Conservation (phyloP, 305 asterid genomes). For the Fraxinus baroniana region DNA sequence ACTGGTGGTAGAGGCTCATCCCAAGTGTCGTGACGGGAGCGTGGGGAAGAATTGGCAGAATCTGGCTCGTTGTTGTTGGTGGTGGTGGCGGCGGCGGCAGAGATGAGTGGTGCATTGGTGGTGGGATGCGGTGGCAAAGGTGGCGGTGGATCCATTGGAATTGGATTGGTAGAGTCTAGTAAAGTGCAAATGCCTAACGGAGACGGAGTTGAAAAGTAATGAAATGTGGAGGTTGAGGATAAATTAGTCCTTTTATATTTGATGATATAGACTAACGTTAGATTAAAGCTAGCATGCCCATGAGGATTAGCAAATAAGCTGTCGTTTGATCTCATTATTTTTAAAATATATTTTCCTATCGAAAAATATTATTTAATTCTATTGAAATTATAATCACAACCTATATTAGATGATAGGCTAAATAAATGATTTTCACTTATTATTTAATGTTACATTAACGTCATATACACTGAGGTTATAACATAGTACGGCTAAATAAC, state of each 20-base stretch:
- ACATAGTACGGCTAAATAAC: too few relatives aligned
- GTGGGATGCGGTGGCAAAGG: slow-evolving; percentile 27
- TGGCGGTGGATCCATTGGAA: slow-evolving; percentile 56
- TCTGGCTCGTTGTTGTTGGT: slow-evolving; percentile 23
- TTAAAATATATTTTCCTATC: too few relatives aligned
- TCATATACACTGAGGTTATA: too few relatives aligned
- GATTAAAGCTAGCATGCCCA: not conserved
- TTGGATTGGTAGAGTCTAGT: not conserved
- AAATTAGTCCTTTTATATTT: not conserved
- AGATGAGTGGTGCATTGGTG: slow-evolving; percentile 1
- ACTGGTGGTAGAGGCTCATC: slow-evolving; percentile 44
- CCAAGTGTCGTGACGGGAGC: slow-evolving; percentile 50
- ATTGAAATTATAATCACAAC: too few relatives aligned
- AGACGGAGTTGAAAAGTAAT: not conserved
- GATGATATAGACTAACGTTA: not conserved
- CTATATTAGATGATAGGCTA: too few relatives aligned
- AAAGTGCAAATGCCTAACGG: not conserved
- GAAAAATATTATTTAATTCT: too few relatives aligned
- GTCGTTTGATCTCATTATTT: too few relatives aligned
- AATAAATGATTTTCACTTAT: too few relatives aligned
- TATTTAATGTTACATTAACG: too few relatives aligned
- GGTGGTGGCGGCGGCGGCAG: not conserved
- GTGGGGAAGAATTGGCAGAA: slow-evolving; percentile 52
- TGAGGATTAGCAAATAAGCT: not conserved
- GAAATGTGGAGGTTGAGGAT: not conserved